phyloP scores from a whole-genome alignment of 1,284 basidiomycete genomes.

The Athelia sp. region DNA sequence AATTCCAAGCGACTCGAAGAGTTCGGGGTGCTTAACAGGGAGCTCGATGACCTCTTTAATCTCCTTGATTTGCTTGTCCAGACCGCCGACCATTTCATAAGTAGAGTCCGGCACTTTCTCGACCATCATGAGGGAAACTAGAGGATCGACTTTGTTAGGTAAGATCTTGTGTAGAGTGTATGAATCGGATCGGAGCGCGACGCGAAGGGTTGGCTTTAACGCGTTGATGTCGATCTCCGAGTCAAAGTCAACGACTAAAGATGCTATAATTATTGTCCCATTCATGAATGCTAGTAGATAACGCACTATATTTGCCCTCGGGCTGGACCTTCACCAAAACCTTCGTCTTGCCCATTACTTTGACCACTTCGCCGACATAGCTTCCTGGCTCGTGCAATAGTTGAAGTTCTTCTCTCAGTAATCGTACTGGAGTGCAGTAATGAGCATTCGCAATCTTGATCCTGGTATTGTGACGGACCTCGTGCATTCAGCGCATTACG shows the following conservation, averaged over 20 bases:
- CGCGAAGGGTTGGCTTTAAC: conserved; percentile 85
- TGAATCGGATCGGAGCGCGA: conserved; percentile 93
- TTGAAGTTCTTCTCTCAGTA: conserved; percentile 92
- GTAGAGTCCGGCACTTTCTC: conserved; percentile 99
- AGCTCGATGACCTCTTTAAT: conserved; percentile 99
- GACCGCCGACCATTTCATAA: conserved; percentile 98
- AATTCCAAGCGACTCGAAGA: conserved; percentile 95
- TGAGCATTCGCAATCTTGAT: not conserved
- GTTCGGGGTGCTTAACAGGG: conserved; percentile 96
- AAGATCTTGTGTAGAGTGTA: conserved; percentile 94
- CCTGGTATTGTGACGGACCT: conserved; percentile 44
- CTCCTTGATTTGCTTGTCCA: conserved; percentile 99
- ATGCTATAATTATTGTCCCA: not conserved
- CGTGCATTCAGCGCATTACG: conserved; percentile 94
- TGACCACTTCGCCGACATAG: conserved; percentile 97
- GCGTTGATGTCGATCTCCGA: conserved; percentile 79
- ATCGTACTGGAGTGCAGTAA: conserved; percentile 50
- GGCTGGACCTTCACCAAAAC: conserved; percentile 98
- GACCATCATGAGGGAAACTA: conserved; percentile 99
- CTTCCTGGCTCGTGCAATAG: conserved; percentile 94
- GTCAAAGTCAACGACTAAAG: conserved; percentile 89
- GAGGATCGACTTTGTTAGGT: conserved; percentile 93
- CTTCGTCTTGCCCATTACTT: conserved; percentile 99
- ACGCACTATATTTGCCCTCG: conserved; percentile 95
- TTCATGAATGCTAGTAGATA: not conserved